Evolutionary conservation across 768 basidiomycete species (phyloP).

Genomic region (Epithele typhae): DNA sequence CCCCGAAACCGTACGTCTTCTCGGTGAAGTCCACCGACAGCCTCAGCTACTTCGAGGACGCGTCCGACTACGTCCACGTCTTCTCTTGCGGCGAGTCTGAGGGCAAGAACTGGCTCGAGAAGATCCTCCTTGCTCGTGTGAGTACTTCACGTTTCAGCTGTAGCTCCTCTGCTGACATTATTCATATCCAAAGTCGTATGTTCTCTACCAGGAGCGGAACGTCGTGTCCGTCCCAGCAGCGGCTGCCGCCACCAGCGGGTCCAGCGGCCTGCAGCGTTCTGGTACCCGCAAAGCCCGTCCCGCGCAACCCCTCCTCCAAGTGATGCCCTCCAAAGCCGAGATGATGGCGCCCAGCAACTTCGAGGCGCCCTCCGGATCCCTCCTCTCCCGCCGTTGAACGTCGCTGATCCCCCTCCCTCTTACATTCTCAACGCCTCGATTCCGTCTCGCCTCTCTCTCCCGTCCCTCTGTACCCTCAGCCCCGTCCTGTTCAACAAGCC

Average conservation of each 20-base stretch:
- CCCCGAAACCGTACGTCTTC: conserved; percentile 84
- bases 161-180: conserved; percentile 8
- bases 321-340: conserved; percentile 36
- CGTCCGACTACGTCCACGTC: conserved; percentile 81
- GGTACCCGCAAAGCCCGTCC: conserved; percentile 35
- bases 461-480: too few species aligned
- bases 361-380: conserved; percentile 59
- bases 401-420: too few species aligned
- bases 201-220: conserved; percentile 75
- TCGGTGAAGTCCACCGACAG: conserved; percentile 88
- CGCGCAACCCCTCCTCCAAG: conserved; percentile 45
- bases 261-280: conserved; percentile 33
- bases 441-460: too few species aligned
- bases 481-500: too few species aligned
- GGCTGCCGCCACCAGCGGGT: conserved; percentile 18
- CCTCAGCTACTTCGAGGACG: conserved; percentile 81
- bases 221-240: conserved; percentile 36
- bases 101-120: conserved; percentile 75
- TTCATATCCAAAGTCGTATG: conserved; percentile 57
- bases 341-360: conserved; percentile 46
- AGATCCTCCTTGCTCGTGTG: conserved; percentile 78
- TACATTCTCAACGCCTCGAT: too few species aligned
- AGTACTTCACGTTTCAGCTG: conserved; percentile 23
- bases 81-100: conserved; percentile 77
- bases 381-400: conserved; percentile 39